phyloP scores from a whole-genome alignment of 1,284 basidiomycete species.

The Melampsora larici-populina region DNA sequence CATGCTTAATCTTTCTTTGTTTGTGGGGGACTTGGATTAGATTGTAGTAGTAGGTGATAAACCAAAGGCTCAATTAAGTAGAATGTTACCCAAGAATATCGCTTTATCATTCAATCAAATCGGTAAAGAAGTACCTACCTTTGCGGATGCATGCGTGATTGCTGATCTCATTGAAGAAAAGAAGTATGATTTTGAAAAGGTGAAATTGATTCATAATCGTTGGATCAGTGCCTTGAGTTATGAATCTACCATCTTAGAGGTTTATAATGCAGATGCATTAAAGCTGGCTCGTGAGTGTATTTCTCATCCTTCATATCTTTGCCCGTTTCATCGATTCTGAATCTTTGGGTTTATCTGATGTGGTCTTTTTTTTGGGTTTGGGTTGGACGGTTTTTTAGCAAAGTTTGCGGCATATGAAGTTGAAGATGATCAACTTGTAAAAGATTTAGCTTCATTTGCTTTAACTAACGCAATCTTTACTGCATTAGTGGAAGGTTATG shows the following conservation, averaged over 20 bases:
- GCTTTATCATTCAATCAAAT: constrained; percentile 93
- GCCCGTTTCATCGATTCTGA: no score
- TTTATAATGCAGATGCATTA: constrained; percentile 68
- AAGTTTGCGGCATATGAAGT: constrained; percentile 71
- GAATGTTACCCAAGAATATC: constrained; percentile 66
- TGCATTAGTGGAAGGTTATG: constrained; percentile 90
- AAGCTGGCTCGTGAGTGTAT: constrained; percentile 59
- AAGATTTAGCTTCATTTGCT: constrained; percentile 91
- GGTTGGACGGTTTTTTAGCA: no score
- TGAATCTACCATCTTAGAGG: constrained; percentile 50
- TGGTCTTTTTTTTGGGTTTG: no score
- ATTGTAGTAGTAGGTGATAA: constrained; percentile 82
- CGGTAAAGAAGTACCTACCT: constrained; percentile 93
- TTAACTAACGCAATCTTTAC: constrained; percentile 95
- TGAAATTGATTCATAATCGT: constrained; percentile 46
- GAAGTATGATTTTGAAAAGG: constrained; percentile 81
- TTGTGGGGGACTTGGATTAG: no score
- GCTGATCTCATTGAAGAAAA: constrained; percentile 88
- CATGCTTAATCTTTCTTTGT: no score
- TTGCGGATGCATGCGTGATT: constrained; percentile 88
- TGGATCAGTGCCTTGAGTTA: constrained; percentile 35
- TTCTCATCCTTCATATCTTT: constrained; percentile 3
- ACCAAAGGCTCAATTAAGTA: constrained; percentile 85
- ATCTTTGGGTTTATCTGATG: no score
- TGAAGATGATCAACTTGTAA: constrained; percentile 76